Percentiles rank a stretch among this genome's conserved stretches.
phyloP scores from a whole-genome alignment of 805 yeast genomes.

The Torulaspora franciscae region DNA sequence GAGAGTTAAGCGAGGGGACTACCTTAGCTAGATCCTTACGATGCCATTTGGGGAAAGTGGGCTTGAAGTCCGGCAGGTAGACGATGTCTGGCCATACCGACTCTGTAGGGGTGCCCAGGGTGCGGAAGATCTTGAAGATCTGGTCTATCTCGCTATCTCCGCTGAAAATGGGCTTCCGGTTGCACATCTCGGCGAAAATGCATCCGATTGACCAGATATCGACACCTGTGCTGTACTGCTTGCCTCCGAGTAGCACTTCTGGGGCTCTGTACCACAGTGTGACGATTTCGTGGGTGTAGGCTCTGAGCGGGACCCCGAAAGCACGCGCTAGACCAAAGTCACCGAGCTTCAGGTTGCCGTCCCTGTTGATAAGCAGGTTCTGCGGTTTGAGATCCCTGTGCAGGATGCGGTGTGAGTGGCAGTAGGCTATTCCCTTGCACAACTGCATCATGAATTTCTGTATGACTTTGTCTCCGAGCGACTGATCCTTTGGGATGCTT shows the following conservation, averaged over 20 bases:
- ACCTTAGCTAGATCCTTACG: constrained; percentile 81
- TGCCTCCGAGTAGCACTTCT: constrained; percentile 88
- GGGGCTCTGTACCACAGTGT: constrained; percentile 98
- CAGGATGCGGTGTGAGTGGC: constrained; percentile 61
- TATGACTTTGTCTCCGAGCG: constrained; percentile 77
- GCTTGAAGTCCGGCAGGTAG: constrained; percentile 78
- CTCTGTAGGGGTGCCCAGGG: constrained; percentile 96
- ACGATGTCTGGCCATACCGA: constrained; percentile 97
- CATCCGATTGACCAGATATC: constrained; percentile 99
- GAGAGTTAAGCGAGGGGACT: constrained; percentile 74
- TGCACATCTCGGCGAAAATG: constrained; percentile 95
- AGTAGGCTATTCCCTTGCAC: constrained; percentile 71
- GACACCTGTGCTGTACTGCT: constrained; percentile 93
- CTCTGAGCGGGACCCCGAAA: constrained; percentile 95
- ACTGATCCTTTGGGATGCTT: constrained; percentile 75
- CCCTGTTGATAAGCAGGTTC: constrained; percentile 78
- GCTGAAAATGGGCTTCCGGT: constrained; percentile 95
- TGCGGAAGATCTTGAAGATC: constrained; percentile 79
- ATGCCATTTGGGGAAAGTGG: constrained; percentile 77
- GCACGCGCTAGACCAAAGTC: constrained; percentile 98
- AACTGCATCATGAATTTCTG: constrained; percentile 93
- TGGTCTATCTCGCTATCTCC: constrained; percentile 97
- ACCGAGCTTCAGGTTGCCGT: constrained; percentile 89
- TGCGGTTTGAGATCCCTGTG: constrained; percentile 91
- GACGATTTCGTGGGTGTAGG: constrained; percentile 95